Conservation (phyloP, 176 grass and related monocot species). For the Carex pumila region DNA sequence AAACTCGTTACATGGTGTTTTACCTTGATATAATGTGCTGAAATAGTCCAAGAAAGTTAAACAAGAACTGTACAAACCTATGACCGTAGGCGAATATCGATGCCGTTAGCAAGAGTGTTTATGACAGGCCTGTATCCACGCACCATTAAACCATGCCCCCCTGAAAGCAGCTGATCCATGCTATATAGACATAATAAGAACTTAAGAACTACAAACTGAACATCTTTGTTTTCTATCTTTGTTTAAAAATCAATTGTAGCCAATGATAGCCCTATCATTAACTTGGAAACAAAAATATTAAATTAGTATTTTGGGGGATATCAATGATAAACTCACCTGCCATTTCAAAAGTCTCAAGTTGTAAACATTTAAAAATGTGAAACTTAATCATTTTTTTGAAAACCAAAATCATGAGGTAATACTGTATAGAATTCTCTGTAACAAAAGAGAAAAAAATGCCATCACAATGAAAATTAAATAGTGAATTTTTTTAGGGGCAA, state of each 20-base stretch:
- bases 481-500: no score
- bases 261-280: no score
- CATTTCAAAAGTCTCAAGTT: conserved; percentile 20
- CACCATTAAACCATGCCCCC: conserved; percentile 35
- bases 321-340: conserved; percentile 87
- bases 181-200: no score
- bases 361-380: conserved; percentile 29
- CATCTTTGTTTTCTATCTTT: no score
- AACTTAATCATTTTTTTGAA: conserved; percentile 73
- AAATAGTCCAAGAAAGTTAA: not conserved
- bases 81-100: conserved; percentile 77
- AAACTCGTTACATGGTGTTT: not conserved
- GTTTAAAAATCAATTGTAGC: no score
- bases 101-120: conserved; percentile 87
- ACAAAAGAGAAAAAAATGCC: not conserved
- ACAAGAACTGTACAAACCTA: conserved; percentile 30
- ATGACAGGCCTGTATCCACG: conserved; percentile 92
- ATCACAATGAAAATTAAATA: not conserved
- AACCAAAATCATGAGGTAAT: conserved; percentile 98
- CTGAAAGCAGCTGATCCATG: no score
- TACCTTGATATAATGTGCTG: not conserved
- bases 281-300: no score
- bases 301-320: conserved; percentile 46
- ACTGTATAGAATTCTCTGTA: conserved; percentile 56
- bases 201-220: no score